These are phyloP conservation scores for Nicotiana rustica DNA, from an alignment of 305 asterid genomes.

Conservation along the genomic window DNA sequence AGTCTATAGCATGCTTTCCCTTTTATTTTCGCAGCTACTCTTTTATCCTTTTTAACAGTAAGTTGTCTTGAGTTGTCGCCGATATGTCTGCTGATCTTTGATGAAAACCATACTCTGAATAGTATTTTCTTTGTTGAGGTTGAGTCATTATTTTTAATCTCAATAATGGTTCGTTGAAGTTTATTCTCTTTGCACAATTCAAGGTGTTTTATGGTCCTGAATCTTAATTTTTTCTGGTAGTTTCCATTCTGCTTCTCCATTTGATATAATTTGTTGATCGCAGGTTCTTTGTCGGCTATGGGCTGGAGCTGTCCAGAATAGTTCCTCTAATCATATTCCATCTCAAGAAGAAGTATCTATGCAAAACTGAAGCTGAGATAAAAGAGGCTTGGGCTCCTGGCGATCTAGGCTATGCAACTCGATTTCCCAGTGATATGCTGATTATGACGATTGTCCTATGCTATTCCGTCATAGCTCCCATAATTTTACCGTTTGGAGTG, in stretches of 20 bases:
- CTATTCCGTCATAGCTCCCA: conserved; percentile 86
- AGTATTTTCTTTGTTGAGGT: neutral
- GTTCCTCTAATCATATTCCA: conserved; percentile 79
- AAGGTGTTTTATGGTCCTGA: conserved; percentile 23
- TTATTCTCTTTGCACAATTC: neutral
- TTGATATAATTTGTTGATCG: conserved; percentile 12
- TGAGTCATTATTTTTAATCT: conserved; percentile 5
- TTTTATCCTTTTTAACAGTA: neutral
- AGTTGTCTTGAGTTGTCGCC: neutral
- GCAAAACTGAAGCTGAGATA: conserved; percentile 83
- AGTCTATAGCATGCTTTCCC: conserved; percentile 37
- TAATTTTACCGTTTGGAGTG: conserved; percentile 82
- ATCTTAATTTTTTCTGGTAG: neutral
- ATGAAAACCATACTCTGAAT: neutral
- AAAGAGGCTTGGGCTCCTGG: conserved; percentile 94
- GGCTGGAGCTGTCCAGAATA: conserved; percentile 86
- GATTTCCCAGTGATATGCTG: conserved; percentile 83
- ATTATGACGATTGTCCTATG: conserved; percentile 71
- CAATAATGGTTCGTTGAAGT: neutral
- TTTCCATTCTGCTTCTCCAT: neutral
- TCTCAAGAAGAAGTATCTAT: conserved; percentile 76
- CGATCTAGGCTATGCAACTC: conserved; percentile 76
- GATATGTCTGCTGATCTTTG: neutral
- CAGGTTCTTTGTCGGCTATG: conserved; percentile 97
- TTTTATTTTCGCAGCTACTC: neutral